Conservation (phyloP, 106 monocot genomes). For the Hemerocallis citrina region DNA sequence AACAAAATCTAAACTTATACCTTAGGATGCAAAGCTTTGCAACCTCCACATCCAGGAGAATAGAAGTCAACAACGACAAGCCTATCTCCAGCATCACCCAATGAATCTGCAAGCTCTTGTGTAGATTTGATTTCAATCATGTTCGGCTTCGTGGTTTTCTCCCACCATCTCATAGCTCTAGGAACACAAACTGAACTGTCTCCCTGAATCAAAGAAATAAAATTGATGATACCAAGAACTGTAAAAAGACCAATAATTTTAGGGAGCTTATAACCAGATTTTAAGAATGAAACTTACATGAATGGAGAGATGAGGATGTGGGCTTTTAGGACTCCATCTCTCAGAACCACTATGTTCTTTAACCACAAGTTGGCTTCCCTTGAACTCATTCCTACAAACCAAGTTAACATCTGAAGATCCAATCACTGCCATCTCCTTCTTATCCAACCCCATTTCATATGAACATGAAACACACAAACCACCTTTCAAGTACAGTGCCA, state of each 20-base stretch:
- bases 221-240: not conserved
- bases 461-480: not conserved
- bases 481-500: not conserved
- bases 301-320: not conserved
- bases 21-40: constrained; percentile 58
- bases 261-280: not conserved
- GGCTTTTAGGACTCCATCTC: not conserved
- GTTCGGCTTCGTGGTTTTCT: constrained; percentile 18
- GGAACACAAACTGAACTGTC: constrained; percentile 1
- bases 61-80: constrained; percentile 45
- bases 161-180: constrained; percentile 33
- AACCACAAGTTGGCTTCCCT: constrained; percentile 11
- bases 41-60: constrained; percentile 52
- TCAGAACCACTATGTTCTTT: constrained; percentile 2
- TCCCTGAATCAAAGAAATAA: not conserved
- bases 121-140: constrained; percentile 37
- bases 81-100: constrained; percentile 33
- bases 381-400: constrained; percentile 10
- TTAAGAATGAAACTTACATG: constrained; percentile 3
- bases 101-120: constrained; percentile 32
- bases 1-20: constrained; percentile 9
- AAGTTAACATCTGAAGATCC: constrained; percentile 5
- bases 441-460: constrained; percentile 5
- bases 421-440: not conserved
- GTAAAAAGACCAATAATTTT: not conserved